Base-by-base conservation (phyloP, 257 asterid species). In the Capsicum rhomboideum region DNA sequence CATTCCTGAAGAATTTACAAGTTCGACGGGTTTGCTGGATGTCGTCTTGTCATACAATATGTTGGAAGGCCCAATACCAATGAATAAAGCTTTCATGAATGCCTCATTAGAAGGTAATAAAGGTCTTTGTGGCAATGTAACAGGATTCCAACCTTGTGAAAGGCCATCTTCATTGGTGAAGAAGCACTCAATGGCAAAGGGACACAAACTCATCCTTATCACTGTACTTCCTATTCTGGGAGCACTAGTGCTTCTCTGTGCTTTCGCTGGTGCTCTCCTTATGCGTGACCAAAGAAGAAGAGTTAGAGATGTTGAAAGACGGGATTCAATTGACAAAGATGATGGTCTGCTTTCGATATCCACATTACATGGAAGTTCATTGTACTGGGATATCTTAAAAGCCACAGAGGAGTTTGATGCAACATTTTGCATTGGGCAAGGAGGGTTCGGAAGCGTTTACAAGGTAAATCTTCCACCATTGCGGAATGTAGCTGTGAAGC, bases 341-440 rank as follows among this genome's bases (percentile, higher is more conserved):
- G 10, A 37, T 37, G 72, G 10, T 49, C 23, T 71, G 59, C n/a
- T 75, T 42, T 53, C 72, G 8, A 42, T 69, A 16, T 17, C 74
- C 42, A 10, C 21, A 6, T 68, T 71, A 28, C 9, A 71, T 55
- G 85, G 82, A 71, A 55, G 23, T 23, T 23, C 54, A 18, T 20
- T 55, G 21, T 83, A 83, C 31, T 13, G 46, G 63, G 85, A 83
- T 56, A 82, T 82, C 44, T 26, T 82, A 29, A 66, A 64, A n/a
- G 78, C 84, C 50, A 82, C 79, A 4, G 34, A 69, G 16, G 56
- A 83, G 26, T 83, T 83, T 34, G 81, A 83, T 53, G 49, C 21
- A 18, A 44, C 34, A 2, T 53, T 10, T 40, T 68, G 85, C 40
- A 83, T 83, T 2, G 85, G 61, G 7, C 21, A 55, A 69, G 66